phyloP scores from a whole-genome alignment of 2,329 filamentous ascomycete species.

The Cryphonectria carpinicola region DNA sequence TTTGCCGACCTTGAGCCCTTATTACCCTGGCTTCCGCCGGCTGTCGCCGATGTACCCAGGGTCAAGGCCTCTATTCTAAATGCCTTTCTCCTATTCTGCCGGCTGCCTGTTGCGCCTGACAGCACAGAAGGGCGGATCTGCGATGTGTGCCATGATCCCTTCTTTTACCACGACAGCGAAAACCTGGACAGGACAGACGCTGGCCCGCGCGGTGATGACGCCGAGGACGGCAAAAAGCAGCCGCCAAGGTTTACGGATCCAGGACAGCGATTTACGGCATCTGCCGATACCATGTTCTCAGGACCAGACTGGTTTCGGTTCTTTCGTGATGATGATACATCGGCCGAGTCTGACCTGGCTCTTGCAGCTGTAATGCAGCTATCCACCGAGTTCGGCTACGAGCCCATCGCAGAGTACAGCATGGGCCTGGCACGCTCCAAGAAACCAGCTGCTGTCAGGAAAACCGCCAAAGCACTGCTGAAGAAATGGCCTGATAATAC shows the following conservation, averaged over 20 bases:
- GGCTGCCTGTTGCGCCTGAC: conserved; percentile 57
- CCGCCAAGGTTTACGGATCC: conserved; percentile 37
- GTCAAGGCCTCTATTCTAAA: conserved; percentile 5
- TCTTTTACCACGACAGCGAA: conserved; percentile 45
- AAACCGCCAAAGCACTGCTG: conserved; percentile 73
- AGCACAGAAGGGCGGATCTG: conserved; percentile 34
- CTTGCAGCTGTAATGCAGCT: conserved; percentile 62
- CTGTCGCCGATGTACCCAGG: conserved; percentile 33
- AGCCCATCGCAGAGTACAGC: conserved; percentile 67
- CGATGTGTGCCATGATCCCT: conserved; percentile 55
- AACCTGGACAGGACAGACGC: conserved; percentile 33
- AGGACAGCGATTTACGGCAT: conserved; percentile 39
- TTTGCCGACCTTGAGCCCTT: conserved; percentile 74
- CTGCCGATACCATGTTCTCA: conserved; percentile 59
- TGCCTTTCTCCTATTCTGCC: conserved; percentile 68
- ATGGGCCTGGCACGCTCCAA: conserved; percentile 68
- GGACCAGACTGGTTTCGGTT: conserved; percentile 50
- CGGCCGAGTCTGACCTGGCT: conserved; percentile 51
- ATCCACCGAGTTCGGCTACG: conserved; percentile 47
- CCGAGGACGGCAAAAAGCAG: conserved; percentile 20
- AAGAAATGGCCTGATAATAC: conserved; percentile 68
- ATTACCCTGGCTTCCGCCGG: conserved; percentile 58
- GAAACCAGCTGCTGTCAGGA: conserved; percentile 62
- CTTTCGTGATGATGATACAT: conserved; percentile 38
- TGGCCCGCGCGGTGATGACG: neutral